These are phyloP conservation scores for Tricladium varicosporioides DNA, from an alignment of 2,329 filamentous ascomycete species.

Conservation along the genomic window DNA sequence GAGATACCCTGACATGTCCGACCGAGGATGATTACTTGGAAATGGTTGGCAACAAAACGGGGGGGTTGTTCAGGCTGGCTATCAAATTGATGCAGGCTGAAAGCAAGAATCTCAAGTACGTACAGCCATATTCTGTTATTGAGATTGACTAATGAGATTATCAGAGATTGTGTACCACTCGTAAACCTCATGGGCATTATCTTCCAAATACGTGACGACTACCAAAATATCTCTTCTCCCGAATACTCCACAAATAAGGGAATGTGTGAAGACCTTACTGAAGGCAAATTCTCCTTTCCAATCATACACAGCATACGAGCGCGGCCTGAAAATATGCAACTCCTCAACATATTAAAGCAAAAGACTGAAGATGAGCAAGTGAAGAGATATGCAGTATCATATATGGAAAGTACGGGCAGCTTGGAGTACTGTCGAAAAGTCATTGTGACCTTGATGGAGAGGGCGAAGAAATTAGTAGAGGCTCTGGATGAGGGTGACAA, in stretches of 20 bases:
- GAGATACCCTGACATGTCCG: slow-evolving; percentile 79
- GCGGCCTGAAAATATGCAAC: slow-evolving; percentile 69
- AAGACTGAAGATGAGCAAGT: slow-evolving; percentile 84
- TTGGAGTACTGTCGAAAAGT: slow-evolving; percentile 81
- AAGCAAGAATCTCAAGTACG: slow-evolving; percentile 44
- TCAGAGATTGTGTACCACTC: slow-evolving; percentile 72
- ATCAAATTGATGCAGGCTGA: slow-evolving; percentile 88
- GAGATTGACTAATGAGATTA: slow-evolving; percentile 4
- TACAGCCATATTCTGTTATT: not conserved
- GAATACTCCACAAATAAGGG: slow-evolving; percentile 88
- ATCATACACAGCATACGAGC: slow-evolving; percentile 90
- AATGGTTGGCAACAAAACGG: slow-evolving; percentile 91
- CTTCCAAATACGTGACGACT: slow-evolving; percentile 92
- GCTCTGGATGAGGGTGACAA: slow-evolving; percentile 62
- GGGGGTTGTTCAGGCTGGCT: slow-evolving; percentile 78
- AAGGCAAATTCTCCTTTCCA: slow-evolving; percentile 96
- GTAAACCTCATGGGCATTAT: slow-evolving; percentile 83
- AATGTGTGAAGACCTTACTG: slow-evolving; percentile 90
- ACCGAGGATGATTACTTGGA: slow-evolving; percentile 89
- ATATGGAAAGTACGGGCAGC: slow-evolving; percentile 87
- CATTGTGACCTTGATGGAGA: slow-evolving; percentile 59
- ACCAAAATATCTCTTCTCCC: slow-evolving; percentile 76
- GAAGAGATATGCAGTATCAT: slow-evolving; percentile 84
- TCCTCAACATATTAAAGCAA: slow-evolving; percentile 91
- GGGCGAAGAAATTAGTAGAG: slow-evolving; percentile 61